Conservation (phyloP, 495 filamentous ascomycete species). For the Penicillium bovifimosum region DNA sequence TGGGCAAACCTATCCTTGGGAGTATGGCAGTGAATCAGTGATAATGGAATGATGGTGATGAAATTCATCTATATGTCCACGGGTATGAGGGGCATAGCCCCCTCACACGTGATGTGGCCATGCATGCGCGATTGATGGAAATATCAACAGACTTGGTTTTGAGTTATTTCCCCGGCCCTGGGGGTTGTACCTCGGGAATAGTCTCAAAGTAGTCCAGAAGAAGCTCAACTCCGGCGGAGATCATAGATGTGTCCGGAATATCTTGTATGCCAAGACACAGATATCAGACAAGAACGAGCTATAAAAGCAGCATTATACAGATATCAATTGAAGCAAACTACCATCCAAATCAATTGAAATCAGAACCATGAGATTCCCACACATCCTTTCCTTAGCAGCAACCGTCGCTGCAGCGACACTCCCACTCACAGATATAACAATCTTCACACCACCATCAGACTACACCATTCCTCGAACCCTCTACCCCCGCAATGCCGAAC, state of each 20-base stretch:
- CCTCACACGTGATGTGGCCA: background rate
- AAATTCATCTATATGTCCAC: background rate
- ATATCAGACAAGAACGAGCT: background rate
- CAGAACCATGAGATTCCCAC: conserved; percentile 10
- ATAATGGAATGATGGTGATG: too few relatives aligned
- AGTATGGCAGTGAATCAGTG: too few relatives aligned
- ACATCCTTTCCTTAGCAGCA: conserved; percentile 16
- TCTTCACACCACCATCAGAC: conserved; percentile 31
- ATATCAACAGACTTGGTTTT: conserved; percentile 3
- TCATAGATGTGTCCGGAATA: conserved; percentile 15
- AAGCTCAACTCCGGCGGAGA: conserved; percentile 30
- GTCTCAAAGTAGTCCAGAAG: conserved; percentile 12
- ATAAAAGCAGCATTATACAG: conserved; percentile 3
- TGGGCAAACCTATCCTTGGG: too few relatives aligned
- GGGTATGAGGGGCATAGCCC: background rate
- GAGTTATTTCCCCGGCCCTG: background rate
- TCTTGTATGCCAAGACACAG: background rate
- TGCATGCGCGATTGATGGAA: conserved; percentile 13
- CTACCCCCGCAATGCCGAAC: conserved; percentile 21
- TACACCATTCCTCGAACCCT: conserved; percentile 32
- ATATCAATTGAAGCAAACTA: background rate
- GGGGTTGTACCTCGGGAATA: background rate
- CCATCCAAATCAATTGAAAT: too few relatives aligned
- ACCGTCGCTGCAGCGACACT: conserved; percentile 12
- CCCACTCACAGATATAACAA: conserved; percentile 14